A percentile compares a stretch with the other conserved stretches of the same genome.
Conservation (phyloP, 495 filamentous ascomycete genomes). For the Hypoxylon cercidicola region DNA sequence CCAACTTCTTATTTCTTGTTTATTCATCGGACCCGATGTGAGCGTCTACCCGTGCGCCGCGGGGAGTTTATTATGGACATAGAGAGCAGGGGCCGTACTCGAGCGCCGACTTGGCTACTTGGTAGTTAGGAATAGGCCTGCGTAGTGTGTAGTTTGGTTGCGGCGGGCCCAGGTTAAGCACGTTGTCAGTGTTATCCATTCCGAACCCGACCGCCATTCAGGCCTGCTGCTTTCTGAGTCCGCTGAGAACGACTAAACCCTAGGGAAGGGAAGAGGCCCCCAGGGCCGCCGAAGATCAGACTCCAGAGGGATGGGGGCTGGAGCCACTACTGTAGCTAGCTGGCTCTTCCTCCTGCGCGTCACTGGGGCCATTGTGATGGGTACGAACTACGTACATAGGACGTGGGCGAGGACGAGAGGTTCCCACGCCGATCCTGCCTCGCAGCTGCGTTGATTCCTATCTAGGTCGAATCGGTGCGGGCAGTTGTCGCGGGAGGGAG, state of each 20-base stretch:
- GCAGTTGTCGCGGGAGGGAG: conserved; percentile 9
- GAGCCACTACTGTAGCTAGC: conserved; percentile 10
- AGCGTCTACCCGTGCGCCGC: conserved; percentile 33
- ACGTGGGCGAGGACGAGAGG: conserved; percentile 19
- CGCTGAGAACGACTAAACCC: no score
- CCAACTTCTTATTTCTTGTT: conserved; percentile 17
- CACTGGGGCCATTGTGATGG: conserved; percentile 34
- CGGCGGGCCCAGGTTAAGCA: conserved; percentile 24
- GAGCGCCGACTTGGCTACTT: conserved; percentile 35
- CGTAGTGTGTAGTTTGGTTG: not conserved
- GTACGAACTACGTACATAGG: conserved; percentile 29
- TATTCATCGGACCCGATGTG: conserved; percentile 39
- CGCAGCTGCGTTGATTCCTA: conserved; percentile 21
- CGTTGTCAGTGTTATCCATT: conserved; percentile 21
- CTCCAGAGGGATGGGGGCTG: conserved; percentile 5
- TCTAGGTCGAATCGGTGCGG: conserved; percentile 12
- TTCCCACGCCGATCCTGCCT: conserved; percentile 35
- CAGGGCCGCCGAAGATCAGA: not conserved
- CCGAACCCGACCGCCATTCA: conserved; percentile 3
- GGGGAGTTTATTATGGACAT: conserved; percentile 36
- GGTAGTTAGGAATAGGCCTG: no score
- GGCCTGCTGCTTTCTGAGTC: not conserved
- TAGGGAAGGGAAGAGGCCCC: no score
- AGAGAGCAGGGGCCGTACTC: conserved; percentile 31
- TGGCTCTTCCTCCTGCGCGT: conserved; percentile 30